Percentiles rank a stretch among this genome's conserved stretches.
phyloP scores from a whole-genome alignment of 2,329 filamentous ascomycete genomes.

The Ciborinia camelliae region DNA sequence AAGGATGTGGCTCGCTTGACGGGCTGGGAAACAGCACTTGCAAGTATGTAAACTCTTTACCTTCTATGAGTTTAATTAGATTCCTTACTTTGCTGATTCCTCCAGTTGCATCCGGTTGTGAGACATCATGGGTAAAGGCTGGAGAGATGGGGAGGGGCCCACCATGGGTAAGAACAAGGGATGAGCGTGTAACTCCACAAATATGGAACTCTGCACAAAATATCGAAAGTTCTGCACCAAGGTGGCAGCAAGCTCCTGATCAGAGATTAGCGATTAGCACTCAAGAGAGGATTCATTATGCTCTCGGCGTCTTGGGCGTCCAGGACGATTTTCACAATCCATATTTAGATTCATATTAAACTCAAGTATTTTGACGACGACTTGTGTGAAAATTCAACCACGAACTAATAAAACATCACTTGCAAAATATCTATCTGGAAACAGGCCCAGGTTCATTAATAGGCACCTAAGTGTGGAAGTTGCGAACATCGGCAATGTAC shows the following conservation, averaged over 20 bases:
- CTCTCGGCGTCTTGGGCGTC: constrained; percentile 73
- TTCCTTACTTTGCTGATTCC: neutral
- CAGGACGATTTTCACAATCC: constrained; percentile 70
- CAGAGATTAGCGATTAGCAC: constrained; percentile 58
- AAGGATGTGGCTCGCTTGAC: constrained; percentile 74
- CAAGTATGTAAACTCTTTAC: constrained; percentile 43
- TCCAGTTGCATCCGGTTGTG: constrained; percentile 70
- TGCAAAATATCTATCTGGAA: too few relatives aligned
- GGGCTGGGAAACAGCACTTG: constrained; percentile 79
- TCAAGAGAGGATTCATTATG: constrained; percentile 66
- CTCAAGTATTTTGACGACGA: neutral
- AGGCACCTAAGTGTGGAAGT: neutral
- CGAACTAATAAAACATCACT: too few relatives aligned
- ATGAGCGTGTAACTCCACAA: constrained; percentile 38
- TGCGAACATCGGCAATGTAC: neutral
- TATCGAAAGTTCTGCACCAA: constrained; percentile 46
- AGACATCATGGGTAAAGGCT: constrained; percentile 77
- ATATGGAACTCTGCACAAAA: constrained; percentile 51
- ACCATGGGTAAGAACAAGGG: constrained; percentile 57
- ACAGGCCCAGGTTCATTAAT: neutral
- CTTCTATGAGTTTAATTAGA: neutral
- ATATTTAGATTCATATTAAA: constrained; percentile 43
- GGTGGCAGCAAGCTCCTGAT: constrained; percentile 44
- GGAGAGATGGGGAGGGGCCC: constrained; percentile 72
- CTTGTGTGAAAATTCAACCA: neutral